Percentiles rank a stretch among this genome's conserved stretches.
Conservation (phyloP, 2,329 filamentous ascomycete genomes). For the Xylaria arbuscula region DNA sequence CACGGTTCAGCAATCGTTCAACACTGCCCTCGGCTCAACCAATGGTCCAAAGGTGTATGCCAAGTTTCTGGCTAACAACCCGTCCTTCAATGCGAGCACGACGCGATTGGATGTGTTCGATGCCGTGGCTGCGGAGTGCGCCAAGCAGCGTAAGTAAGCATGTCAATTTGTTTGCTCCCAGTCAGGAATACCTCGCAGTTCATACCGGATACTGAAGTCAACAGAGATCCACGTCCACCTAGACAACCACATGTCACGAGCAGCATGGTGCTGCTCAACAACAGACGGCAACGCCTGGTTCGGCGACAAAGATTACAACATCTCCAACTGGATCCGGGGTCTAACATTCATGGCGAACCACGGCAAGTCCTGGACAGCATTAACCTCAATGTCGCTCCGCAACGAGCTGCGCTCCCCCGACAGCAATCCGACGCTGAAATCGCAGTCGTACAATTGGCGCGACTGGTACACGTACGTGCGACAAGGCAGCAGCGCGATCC, state of each 20-base stretch:
- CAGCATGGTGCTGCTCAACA: constrained; percentile 67
- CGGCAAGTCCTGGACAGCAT: constrained; percentile 59
- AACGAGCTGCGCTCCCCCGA: constrained; percentile 64
- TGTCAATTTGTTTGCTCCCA: not conserved
- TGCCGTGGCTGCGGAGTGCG: constrained; percentile 68
- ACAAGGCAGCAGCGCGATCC: constrained; percentile 61
- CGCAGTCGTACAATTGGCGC: constrained; percentile 64
- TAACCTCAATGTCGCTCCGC: constrained; percentile 63
- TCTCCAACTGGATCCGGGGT: constrained; percentile 70
- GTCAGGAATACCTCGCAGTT: not conserved
- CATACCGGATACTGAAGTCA: constrained; percentile 7
- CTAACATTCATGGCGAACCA: constrained; percentile 70
- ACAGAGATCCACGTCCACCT: constrained; percentile 66
- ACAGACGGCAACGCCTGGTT: constrained; percentile 70
- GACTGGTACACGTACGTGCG: constrained; percentile 64
- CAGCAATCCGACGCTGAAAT: constrained; percentile 49
- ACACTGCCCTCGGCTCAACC: constrained; percentile 58
- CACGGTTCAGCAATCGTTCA: constrained; percentile 58
- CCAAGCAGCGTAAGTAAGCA: constrained; percentile 54
- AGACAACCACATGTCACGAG: constrained; percentile 71
- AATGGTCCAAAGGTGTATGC: constrained; percentile 64
- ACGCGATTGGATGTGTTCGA: constrained; percentile 66
- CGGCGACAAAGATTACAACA: constrained; percentile 68
- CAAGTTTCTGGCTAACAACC: constrained; percentile 67
- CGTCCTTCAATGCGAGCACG: constrained; percentile 63